Base-by-base conservation (phyloP, 306 rosid species). In the Sesbania bispinosa region DNA sequence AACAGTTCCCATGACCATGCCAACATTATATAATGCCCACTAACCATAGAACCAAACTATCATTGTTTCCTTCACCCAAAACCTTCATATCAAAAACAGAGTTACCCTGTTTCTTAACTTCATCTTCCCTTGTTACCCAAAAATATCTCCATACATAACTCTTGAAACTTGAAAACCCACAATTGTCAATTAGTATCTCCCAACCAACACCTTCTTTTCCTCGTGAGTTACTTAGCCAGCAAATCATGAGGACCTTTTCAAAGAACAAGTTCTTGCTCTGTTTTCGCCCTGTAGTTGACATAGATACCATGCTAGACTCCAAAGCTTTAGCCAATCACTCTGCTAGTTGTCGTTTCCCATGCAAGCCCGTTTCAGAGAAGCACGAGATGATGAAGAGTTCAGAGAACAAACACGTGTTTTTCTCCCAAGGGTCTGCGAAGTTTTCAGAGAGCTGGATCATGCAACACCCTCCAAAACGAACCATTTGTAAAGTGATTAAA, bases 241-340 rank as follows among this genome's bases (percentile, higher is more conserved):
- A 47, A 61, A 68, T 33, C 68, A 93, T 85, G 98, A 83, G 69
- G 71, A 80, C 38, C 85, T 77, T 67, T 41, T 65, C 89, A 11
- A 83, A 68, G 55, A 86, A 67, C 85, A 89, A 81, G 80, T 65
- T 88, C 62, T 74, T 88, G 47, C 86, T 79, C 39, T 93, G 97
- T 63, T 90, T 88, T 74, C 93, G 90, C 60, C 92, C 97, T 41
- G 84, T 77, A 1, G 85, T 78, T 9, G 91, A 88, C 43, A 78
- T 87, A 71, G 97, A 84, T 62, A 63, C 54, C 63, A 51, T 75
- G 79, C 73, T 82, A 1, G 77, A 89, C 5, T 43, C 89, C 9
- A 19, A 64, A 57, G 65, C 26, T 6, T 42, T 45, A 2, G 21
- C 67, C 19, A 57, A 55, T 63, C 55, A 46, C 39, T 51, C 82